Evolutionary conservation across 257 asterid genomes (phyloP), one percentile per base, ranked within the genome.

Genomic region (Gentiana straminea): DNA sequence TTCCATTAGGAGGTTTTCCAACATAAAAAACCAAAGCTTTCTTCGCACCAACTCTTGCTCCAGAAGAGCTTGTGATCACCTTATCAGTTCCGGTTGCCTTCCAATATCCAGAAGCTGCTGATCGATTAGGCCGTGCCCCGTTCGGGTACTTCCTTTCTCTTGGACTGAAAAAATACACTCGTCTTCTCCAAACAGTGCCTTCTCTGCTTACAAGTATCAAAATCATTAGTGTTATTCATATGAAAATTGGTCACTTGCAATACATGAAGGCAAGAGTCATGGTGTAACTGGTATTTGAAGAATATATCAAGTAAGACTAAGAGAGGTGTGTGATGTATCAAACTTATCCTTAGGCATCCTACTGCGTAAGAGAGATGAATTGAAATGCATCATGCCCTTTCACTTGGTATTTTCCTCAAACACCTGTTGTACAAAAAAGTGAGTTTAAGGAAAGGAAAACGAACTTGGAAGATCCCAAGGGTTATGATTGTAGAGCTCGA

Each of bases 111-210:
- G 87, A 72, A 45, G 64, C 74, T 0, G 86, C 72, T 3, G 84
- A 64, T 37, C 86, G 63, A 15, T 81, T 81, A 8, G 94, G 90
- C 68, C 94, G 75, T 33, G 70, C 78, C 12, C 94, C 94, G 1
- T 79, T 81, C 0, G 81, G 90, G 48, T 84, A 84, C 61, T 84
- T 84, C 58, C 81, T 64, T 45, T 84, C 83, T 54, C 90, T 72
- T 4, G 90, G 90, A 3, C 83, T 81, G 70, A 81, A 81, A 75
- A 81, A 84, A 67, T 74, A 77, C 83, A 77, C 15, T 84, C 94
- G 1, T 73, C 78, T 2, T 73, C 86, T 59, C 89, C 94, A 49
- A 67, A 71, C 54, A 67, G 34, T 3, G 81, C 81, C 34, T 72
- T 79, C 52, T 70, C 94, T 81, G 73, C 24, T 24, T 41, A 38